Base-by-base conservation (phyloP, 2,329 filamentous ascomycete species). In the Cladosporium oxysporum region DNA sequence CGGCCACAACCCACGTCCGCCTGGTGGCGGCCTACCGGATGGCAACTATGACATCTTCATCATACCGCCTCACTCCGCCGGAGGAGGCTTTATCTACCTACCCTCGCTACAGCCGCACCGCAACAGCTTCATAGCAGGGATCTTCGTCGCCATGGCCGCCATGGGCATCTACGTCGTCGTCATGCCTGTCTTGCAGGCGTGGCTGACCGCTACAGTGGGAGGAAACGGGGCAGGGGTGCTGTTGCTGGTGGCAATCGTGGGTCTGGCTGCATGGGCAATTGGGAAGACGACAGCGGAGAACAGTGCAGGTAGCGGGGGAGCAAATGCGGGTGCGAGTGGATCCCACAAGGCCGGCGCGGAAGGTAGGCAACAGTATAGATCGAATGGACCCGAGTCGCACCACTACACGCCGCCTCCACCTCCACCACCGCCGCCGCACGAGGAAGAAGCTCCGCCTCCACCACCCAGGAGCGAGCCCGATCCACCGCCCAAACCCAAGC, bases 11-110 rank as follows among this genome's bases (percentile, higher is more conserved):
- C 91, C 92, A 59, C 89, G 89, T 77, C 84, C 87, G 61, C 84
- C 87, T 44, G 61, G 61, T 16, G 76, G 78, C n/a, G 90, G 91
- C 65, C 83, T 97, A 58, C 94, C 94, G 2, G 85, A 91, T 1
- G 93, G 94, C 64, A 96, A 95, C 76, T 98, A 97, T 79, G 94
- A 98, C 82, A 96, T 98, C 76, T 97, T 97, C 81, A 90, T 97
- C 77, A 93, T 98, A 74, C 94, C 94, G 8, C 92, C 93, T 57
- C 93, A 97, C 78, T 94, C 93, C 12, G 86, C 93, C 7, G 94
- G 94, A 62, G 88, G 89, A 0, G 94, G 94, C 37, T 97, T 97
- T 79, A 83, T 98, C 31, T 97, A 98, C 78, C 86, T 98, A n/a
- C 94, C 94, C 0, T 97, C 93, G 0, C 79, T 98, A 68, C 87